Evolutionary conservation across 176 grass and related monocot species (phyloP).

Genomic region (Cocos nucifera): DNA sequence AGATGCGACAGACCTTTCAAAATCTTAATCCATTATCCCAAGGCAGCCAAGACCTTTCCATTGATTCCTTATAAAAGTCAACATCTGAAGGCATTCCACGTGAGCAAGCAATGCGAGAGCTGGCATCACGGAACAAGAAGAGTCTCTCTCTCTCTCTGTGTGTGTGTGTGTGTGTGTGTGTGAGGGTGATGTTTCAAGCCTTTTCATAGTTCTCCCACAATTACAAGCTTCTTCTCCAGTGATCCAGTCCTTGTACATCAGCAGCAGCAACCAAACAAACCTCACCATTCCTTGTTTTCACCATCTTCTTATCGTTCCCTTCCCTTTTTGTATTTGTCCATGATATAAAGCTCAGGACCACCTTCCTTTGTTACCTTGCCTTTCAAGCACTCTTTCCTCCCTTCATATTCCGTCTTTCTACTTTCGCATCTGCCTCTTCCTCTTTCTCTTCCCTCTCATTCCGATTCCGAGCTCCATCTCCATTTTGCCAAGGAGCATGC

Average conservation of each 20-base stretch:
- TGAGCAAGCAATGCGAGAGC: constrained; percentile 15
- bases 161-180: no score
- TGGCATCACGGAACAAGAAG: constrained; percentile 2
- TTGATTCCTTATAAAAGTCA: constrained; percentile 9
- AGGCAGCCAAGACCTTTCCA: no score
- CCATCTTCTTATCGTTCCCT: background rate
- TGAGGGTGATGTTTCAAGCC: no score
- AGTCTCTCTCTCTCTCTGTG: constrained; percentile 4
- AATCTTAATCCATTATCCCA: no score
- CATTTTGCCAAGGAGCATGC: constrained; percentile 48
- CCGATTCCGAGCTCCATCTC: background rate
- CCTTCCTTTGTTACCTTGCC: constrained; percentile 63
- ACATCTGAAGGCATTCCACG: constrained; percentile 15
- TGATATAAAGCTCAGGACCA: constrained; percentile 47
- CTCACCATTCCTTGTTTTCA: constrained; percentile 24
- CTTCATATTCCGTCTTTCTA: constrained; percentile 22
- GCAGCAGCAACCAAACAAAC: constrained; percentile 32
- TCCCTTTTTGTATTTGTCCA: constrained; percentile 35
- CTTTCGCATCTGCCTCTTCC: constrained; percentile 34
- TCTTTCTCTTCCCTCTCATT: constrained; percentile 1
- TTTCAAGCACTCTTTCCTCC: constrained; percentile 86
- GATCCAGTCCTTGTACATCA: constrained; percentile 29
- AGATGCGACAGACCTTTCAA: no score
- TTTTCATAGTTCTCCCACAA: no score
- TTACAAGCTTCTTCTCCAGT: constrained; percentile 9